phyloP scores from a whole-genome alignment of 345 rosid genomes.

The Pelargonium nanum region DNA sequence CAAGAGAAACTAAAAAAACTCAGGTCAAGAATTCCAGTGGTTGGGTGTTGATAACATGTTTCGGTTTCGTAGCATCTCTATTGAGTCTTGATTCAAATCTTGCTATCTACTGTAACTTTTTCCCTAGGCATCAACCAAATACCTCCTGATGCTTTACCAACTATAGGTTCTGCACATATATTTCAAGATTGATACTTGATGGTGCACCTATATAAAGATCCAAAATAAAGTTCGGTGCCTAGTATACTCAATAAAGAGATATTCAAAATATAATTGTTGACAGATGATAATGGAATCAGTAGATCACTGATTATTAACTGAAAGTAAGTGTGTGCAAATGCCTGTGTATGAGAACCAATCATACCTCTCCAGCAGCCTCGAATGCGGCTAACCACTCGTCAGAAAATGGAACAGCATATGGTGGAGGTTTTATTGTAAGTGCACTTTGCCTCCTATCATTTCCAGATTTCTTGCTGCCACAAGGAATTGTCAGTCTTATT shows the following conservation, averaged over 20 bases:
- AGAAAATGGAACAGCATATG: constrained; percentile 66
- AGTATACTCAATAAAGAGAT: not conserved
- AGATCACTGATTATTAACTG: not conserved
- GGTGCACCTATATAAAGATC: too few relatives aligned
- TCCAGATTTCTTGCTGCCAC: constrained; percentile 29
- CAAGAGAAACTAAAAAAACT: not conserved
- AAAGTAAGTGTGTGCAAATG: not conserved
- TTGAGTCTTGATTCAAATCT: not conserved
- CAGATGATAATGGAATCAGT: not conserved
- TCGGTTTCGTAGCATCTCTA: too few relatives aligned
- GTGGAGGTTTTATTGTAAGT: constrained; percentile 40
- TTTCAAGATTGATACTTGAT: not conserved
- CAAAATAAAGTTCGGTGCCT: not conserved
- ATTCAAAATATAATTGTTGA: too few relatives aligned
- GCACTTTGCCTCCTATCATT: constrained; percentile 35
- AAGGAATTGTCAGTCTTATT: not conserved
- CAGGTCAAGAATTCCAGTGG: not conserved
- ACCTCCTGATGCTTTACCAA: not conserved
- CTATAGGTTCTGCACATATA: not conserved
- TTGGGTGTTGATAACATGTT: not conserved
- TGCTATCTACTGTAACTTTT: not conserved
- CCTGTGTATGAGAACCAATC: not conserved
- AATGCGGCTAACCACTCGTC: constrained; percentile 91
- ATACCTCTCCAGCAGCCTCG: constrained; percentile 97
- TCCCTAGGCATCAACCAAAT: not conserved